Evolutionary conservation across 2,329 filamentous ascomycete genomes (phyloP), one percentile per base, ranked within the genome.

Genomic region (Clonostachys byssicola): DNA sequence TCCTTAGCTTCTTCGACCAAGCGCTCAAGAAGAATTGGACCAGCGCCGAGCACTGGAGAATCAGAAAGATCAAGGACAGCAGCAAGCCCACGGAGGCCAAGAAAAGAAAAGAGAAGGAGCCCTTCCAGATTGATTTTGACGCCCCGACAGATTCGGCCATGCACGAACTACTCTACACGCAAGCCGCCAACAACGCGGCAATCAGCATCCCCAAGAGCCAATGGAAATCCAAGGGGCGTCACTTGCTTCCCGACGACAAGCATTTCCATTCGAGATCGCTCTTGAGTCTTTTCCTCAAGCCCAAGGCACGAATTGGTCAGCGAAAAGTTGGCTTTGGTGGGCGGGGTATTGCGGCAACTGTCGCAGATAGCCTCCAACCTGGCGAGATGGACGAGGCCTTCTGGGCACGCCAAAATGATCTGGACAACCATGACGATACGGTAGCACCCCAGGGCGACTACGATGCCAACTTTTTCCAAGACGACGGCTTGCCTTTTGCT

Each of bases 31-130:
- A 96, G 77, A 96, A 96, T 60, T 99, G 94, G 92, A 86, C 88
- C 6, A 95, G 91, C 43, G 92, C 94, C n/a, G 94, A 97, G 64
- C 94, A 99, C 67, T 99, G 94, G 94, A 86, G 92, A 55, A 97
- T 99, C 61, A 81, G 89, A 52, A 90, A 91, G 61, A 94, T 99
- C 66, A 97, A 97, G 60, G 83, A 86, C 53, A 71, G 77, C 59
- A 78, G 75, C 58, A 91, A 92, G 65, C 76, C 82, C 8, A 74
- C 80, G 13, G 66, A 70, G 45, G 79, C 65, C 60, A 85, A 80
- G 53, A 82, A 85, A 57, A 82, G 91, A 52, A 97, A 96, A 66
- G 94, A 97, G 65, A 99, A 96, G 67, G 92, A 96, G 61, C 87
- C 89, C 0, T 99, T 99, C 61, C 88, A 94, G 60, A 95, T 99